Evolutionary conservation across 352 stramenopile genomes (phyloP), one percentile per base, ranked within the genome.

Genomic region (Globisporangium acanthophoron): DNA sequence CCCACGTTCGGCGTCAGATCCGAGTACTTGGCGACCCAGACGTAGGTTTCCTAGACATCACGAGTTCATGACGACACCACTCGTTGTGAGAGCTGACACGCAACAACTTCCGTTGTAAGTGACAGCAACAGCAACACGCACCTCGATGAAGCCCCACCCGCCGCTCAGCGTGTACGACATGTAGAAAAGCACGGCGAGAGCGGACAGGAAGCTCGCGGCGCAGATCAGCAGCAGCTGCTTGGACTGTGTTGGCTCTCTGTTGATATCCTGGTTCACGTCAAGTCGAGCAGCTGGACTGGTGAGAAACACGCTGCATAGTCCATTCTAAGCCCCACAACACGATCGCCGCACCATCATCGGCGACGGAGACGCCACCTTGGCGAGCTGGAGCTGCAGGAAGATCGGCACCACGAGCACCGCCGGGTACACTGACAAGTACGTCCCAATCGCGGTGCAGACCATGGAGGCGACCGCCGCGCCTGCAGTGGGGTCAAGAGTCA

Each of bases 1-100:
- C 85, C 85, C 24, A 94, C 75, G 48, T 92, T 92, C 8, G 82
- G 82, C 1, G 85, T 92, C 78, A 94, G 65, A 57, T 92, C 85
- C 45, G 77, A 88, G 52, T 92, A 94, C 39, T 71, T 74, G 0
- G 76, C 76, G 29, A 92, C 71, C 85, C 85, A 94, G 45, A 89
- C 55, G 58, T 94, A 94, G 3, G 85, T 92, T 62, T 88, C 74
- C 78, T 90, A 49, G 13, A 40, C 9, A 31, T 59, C 39, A 46
- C 6, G 11, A 40, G 2, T 3, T 40, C 35, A 13, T 40, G 2
- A 59, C 0, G 0, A 62, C 15, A 65, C 40, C 31, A 35, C 31
- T 40, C 6, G 35, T 7, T 40, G 35, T 13, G 11, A 40, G 35
- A 40, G 35, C 35, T 40, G 11, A 15, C 11, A 35, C 31, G 31